These are phyloP conservation scores for Chrysosporium queenslandicum DNA, from an alignment of 2,329 filamentous ascomycete species.

Conservation along the genomic window DNA sequence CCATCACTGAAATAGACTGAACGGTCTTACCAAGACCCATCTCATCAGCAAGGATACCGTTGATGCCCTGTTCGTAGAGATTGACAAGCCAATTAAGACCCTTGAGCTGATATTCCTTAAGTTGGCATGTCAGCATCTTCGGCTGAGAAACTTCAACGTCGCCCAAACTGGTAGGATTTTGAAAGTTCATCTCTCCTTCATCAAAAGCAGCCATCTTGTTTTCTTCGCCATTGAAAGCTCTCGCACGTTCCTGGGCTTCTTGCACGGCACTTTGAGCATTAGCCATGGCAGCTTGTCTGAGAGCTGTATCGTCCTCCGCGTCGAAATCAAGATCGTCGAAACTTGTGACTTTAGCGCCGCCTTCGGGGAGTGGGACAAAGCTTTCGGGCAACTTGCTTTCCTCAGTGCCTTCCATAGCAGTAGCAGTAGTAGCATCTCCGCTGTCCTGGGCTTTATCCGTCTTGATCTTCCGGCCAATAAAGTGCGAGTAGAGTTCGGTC, in stretches of 20 bases:
- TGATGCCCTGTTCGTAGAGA: conserved; percentile 95
- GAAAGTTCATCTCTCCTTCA: conserved; percentile 98
- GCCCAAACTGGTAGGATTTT: conserved; percentile 90
- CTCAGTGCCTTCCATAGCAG: conserved; percentile 37
- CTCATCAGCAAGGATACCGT: conserved; percentile 93
- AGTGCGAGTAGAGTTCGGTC: conserved; percentile 97
- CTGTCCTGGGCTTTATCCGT: conserved; percentile 92
- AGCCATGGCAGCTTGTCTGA: conserved; percentile 77
- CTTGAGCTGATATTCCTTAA: conserved; percentile 98
- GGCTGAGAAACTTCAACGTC: conserved; percentile 92
- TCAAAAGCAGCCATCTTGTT: conserved; percentile 64
- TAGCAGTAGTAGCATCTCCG: conserved; percentile 53
- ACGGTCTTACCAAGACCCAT: conserved; percentile 99
- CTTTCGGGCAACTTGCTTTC: conserved; percentile 42
- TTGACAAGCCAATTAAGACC: conserved; percentile 99
- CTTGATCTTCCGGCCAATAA: conserved; percentile 98
- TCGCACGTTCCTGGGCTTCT: conserved; percentile 84
- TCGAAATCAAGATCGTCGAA: conserved; percentile 96
- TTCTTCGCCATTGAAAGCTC: conserved; percentile 74
- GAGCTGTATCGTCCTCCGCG: conserved; percentile 74
- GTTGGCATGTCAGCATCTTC: conserved; percentile 80
- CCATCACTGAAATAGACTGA: conserved; percentile 98
- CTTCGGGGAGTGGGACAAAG: conserved; percentile 40
- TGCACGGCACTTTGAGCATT: conserved; percentile 95
- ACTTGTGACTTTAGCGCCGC: conserved; percentile 63